Evolutionary conservation across 169 alveolate species (phyloP), one percentile per base, ranked within the genome.

Genomic region (Plasmodium reichenowi): DNA sequence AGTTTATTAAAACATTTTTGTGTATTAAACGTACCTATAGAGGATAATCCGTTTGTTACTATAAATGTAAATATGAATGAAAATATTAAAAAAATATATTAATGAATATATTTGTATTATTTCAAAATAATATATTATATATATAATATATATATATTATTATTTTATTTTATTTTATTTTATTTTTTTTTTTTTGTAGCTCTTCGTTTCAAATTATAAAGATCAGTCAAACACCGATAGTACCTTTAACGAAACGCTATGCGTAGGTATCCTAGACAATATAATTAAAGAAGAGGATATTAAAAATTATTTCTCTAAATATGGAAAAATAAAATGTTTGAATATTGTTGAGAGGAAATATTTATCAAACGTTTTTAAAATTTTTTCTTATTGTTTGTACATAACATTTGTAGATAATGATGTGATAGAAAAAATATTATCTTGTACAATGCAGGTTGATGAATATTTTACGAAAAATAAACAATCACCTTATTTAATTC

Each of bases 351-450:
- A 67, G 26, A 64, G 43, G 50, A 59, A 52, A 15, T 22, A 80
- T 67, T 80, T 80, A 80, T 80, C 90, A 47, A 80, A 32, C 12
- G 66, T 67, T 54, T 80, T 80, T 52, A 67, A 80, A 67, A 80
- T 50, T 10, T 80, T 80, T 80, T 63, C 90, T 26, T 80, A 67
- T 62, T 80, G 90, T 50, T 26, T 62, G 48, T 80, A 80, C 56
- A 54, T 80, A 80, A 67, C 32, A 20, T 80, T 52, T 24, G 32
- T 45, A 67, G 90, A 80, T 54, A 22, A 80, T 17, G 29, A 66
- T 80, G 73, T 56, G 47, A 60, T 80, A 43, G 90, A 80, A 15
- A 38, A 47, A 9, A 80, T 80, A 29, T 67, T 80, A 47, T 12
- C 63, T 10, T 80, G 66, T 48, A 67, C 60, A 45, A 67, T 80